Conservation (phyloP, 495 filamentous ascomycete species). For the Penicillium coprophilum region DNA sequence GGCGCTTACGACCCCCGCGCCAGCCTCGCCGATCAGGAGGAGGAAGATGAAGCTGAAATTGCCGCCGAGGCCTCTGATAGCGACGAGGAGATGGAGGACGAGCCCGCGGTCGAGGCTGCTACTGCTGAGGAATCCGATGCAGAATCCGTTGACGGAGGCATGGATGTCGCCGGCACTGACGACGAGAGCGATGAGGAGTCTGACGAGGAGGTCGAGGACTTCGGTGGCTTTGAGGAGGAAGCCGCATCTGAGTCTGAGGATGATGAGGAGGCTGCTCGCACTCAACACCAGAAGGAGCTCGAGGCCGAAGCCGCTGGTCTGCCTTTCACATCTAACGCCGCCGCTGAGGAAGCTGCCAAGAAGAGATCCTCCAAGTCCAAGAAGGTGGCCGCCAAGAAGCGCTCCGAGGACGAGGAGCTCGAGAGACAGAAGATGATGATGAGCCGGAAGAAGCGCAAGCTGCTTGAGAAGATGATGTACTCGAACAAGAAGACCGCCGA, state of each 20-base stretch:
- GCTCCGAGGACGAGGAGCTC: conserved; percentile 77
- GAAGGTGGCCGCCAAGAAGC: conserved; percentile 64
- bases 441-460: conserved; percentile 85
- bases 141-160: conserved; percentile 52
- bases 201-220: conserved; percentile 38
- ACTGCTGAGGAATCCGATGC: conserved; percentile 42
- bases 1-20: conserved; percentile 87
- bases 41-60: conserved; percentile 77
- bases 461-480: conserved; percentile 89
- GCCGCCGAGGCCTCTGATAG: conserved; percentile 57
- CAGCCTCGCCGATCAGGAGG: conserved; percentile 71
- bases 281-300: conserved; percentile 79
- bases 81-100: conserved; percentile 46
- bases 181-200: conserved; percentile 50
- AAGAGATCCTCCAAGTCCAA: conserved; percentile 64
- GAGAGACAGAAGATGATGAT: conserved; percentile 92
- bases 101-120: conserved; percentile 23
- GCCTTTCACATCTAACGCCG: conserved; percentile 42
- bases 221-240: conserved; percentile 45
- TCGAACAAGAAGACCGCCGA: conserved; percentile 81
- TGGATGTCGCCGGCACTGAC: conserved; percentile 56
- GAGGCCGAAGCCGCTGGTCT: conserved; percentile 79
- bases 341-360: conserved; percentile 44
- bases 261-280: conserved; percentile 51
- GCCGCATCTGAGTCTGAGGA: conserved; percentile 50